Evolutionary conservation across 2,329 filamentous ascomycete species (phyloP).

Genomic region (Penicillium verrucosum): DNA sequence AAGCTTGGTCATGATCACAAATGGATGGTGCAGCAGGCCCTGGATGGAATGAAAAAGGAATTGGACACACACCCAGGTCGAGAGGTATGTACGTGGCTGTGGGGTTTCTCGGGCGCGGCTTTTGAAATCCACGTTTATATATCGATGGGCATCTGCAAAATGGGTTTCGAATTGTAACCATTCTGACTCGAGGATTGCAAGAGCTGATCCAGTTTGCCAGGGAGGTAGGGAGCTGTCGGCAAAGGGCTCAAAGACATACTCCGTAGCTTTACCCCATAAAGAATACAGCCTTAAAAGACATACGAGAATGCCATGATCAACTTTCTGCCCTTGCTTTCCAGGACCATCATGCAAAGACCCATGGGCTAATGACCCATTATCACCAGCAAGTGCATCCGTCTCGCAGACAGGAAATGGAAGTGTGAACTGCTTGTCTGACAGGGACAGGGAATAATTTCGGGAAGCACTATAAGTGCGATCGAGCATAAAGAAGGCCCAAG

Average conservation of each 20-base stretch:
- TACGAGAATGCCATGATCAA: conserved; percentile 22
- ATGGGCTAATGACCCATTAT: not conserved
- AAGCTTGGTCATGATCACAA: conserved; percentile 28
- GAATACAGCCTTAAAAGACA: conserved; percentile 24
- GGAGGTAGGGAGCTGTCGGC: conserved; percentile 15
- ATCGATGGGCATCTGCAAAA: conserved; percentile 28
- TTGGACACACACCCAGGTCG: conserved; percentile 28
- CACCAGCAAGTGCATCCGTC: not conserved
- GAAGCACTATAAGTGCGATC: conserved; percentile 27
- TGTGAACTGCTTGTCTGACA: conserved; percentile 26
- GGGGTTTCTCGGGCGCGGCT: conserved; percentile 24
- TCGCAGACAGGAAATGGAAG: conserved; percentile 17
- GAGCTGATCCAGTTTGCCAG: conserved; percentile 25
- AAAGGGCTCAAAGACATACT: conserved; percentile 25
- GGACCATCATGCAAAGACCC: conserved; percentile 19
- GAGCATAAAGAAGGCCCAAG: conserved; percentile 29
- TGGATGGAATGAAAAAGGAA: conserved; percentile 28
- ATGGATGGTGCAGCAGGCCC: conserved; percentile 27
- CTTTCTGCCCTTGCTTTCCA: conserved; percentile 17
- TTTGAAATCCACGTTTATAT: conserved; percentile 27
- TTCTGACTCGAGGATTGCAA: conserved; percentile 25
- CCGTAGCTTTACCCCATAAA: conserved; percentile 26
- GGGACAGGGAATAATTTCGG: conserved; percentile 24
- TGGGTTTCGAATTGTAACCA: conserved; percentile 29
- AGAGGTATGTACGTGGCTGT: conserved; percentile 20